These are phyloP conservation scores for Saturnispora zaruensis DNA, from an alignment of 805 yeast genomes.

Conservation along the genomic window DNA sequence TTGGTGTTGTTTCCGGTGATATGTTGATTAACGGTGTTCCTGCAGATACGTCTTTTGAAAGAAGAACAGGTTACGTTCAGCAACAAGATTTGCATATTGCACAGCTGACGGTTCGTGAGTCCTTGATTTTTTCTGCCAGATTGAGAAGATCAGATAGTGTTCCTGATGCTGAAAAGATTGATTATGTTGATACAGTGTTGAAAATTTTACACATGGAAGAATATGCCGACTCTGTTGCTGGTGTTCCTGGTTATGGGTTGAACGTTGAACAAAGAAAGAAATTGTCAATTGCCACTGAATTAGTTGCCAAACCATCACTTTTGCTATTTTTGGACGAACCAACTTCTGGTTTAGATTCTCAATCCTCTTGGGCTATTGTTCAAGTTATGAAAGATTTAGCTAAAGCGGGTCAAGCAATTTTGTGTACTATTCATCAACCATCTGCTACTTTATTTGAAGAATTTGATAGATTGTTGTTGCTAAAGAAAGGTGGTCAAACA, in stretches of 20 bases:
- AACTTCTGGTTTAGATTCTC: conserved; percentile 49
- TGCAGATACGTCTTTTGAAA: conserved; percentile 39
- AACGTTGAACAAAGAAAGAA: conserved; percentile 49
- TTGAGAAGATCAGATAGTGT: conserved; percentile 39
- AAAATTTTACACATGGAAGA: conserved; percentile 34
- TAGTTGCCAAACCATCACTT: conserved; percentile 45
- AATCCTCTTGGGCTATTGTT: conserved; percentile 51
- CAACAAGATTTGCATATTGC: conserved; percentile 47
- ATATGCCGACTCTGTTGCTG: conserved; percentile 46
- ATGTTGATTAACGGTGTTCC: conserved; percentile 47
- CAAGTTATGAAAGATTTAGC: conserved; percentile 42
- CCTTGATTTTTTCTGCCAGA: conserved; percentile 39
- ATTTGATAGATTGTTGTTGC: conserved; percentile 30
- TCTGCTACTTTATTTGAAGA: conserved; percentile 39
- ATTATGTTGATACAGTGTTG: conserved; percentile 36
- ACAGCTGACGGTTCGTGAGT: conserved; percentile 43
- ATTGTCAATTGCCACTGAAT: conserved; percentile 45
- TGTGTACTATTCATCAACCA: conserved; percentile 51
- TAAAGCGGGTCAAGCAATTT: conserved; percentile 45
- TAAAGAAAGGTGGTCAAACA: conserved; percentile 45
- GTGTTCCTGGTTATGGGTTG: conserved; percentile 39
- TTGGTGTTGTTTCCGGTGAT: conserved; percentile 51
- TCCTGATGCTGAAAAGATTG: conserved; percentile 34
- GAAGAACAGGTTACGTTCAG: conserved; percentile 50
- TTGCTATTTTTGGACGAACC: conserved; percentile 51